phyloP scores from a whole-genome alignment of 352 stramenopile species.

The Phytophthora crassamura region DNA sequence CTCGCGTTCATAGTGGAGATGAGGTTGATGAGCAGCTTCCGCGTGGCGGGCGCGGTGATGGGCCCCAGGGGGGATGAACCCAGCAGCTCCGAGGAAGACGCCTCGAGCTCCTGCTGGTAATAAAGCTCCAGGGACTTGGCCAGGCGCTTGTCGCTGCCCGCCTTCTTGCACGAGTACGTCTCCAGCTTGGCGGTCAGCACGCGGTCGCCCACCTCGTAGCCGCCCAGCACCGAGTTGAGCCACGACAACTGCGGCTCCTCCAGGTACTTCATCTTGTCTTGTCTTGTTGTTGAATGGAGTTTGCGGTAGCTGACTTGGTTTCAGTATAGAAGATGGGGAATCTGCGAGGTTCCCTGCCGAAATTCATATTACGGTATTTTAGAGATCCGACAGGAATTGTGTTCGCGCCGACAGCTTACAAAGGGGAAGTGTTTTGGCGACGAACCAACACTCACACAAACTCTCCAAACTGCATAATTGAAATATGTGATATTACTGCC shows the following conservation, averaged over 20 bases:
- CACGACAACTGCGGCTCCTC: slow-evolving; percentile 91
- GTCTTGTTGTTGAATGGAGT: slow-evolving; percentile 19
- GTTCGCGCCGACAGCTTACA: neutral
- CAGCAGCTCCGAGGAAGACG: slow-evolving; percentile 53
- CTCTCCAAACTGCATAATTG: slow-evolving; percentile 3
- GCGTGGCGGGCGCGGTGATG: slow-evolving; percentile 75
- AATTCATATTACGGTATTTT: neutral
- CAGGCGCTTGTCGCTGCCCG: slow-evolving; percentile 92
- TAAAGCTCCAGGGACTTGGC: slow-evolving; percentile 89
- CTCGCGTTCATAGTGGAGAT: slow-evolving; percentile 95
- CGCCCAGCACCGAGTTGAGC: slow-evolving; percentile 90
- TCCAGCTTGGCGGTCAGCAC: slow-evolving; percentile 90
- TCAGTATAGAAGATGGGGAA: too few species aligned
- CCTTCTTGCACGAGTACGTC: slow-evolving; percentile 94
- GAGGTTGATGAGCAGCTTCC: slow-evolving; percentile 93
- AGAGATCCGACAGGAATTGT: neutral
- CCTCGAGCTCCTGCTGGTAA: slow-evolving; percentile 85
- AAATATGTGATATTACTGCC: slow-evolving; percentile 1
- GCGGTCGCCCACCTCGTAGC: slow-evolving; percentile 88
- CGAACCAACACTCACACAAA: slow-evolving; percentile 2
- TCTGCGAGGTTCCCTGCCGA: neutral
- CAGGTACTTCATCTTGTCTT: slow-evolving; percentile 91
- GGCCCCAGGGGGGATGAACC: slow-evolving; percentile 82
- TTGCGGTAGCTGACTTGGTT: neutral
- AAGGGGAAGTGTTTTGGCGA: neutral